Base-by-base conservation (phyloP, 306 rosid genomes). In the Gastrolobium bilobum region DNA sequence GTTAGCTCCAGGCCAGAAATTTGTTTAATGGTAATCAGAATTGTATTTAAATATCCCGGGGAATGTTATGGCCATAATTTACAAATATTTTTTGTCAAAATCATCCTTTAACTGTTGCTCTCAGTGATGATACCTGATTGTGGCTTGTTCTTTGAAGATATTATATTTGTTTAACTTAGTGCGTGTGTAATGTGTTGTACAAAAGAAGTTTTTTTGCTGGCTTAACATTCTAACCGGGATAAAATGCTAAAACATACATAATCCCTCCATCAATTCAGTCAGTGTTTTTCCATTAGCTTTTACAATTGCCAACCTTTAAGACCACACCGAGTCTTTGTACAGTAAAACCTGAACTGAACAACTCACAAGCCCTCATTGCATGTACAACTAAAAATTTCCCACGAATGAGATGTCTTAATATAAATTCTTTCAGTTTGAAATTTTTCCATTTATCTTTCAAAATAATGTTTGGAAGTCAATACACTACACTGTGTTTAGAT, bases 281-380 rank as follows among this genome's bases (percentile, higher is more conserved):
- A 9, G 29, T 54, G 42, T 30, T 53, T 52, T n/a, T 65, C 29
- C 35, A 51, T 64, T 76, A 47, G 51, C 7, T 76, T 76, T 63
- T 51, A 10, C 52, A 20, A 9, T 57, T 73, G 34, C 15, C 34
- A 43, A n/a, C 58, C 40, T 67, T 15, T 6, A 11, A 4, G 58
- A 11, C 10, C 48, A 29, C 73, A 68, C 10, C 40, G 30, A 51
- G 30, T 14, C 30, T 8, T 4, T 20, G 26, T 20, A 20, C 26
- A 20, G 26, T 20, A 20, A 20, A 20, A 20, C 26, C 26, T 20
- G 26, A 20, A 20, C 8, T 4, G 42, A 68, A 59, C 31, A 68
- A 34, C 37, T 67, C 10, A 31, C 37, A n/a, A 44, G 73, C 57
- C 35, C 42, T 47, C 43, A 47, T 69, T 38, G 10, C 44, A 69